Percentiles rank a stretch among this genome's conserved stretches.
Conservation (phyloP, 495 filamentous ascomycete genomes). For the Trichocladium uniseriatum region DNA sequence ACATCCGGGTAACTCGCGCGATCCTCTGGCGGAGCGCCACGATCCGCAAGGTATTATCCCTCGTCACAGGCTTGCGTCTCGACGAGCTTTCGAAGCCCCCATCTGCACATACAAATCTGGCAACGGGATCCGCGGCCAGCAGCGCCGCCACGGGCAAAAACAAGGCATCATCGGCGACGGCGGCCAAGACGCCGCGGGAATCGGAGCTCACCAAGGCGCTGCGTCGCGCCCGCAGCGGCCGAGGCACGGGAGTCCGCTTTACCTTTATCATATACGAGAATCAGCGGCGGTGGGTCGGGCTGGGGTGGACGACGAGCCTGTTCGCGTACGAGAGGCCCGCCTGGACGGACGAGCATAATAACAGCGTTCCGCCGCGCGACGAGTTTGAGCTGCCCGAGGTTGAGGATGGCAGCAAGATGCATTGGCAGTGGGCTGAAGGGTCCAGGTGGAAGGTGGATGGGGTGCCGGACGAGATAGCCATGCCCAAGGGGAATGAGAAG, state of each 20-base stretch:
- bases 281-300: slow-evolving; percentile 86
- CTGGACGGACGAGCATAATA: slow-evolving; percentile 96
- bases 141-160: slow-evolving; percentile 7
- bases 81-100: slow-evolving; percentile 25
- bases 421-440: slow-evolving; percentile 82
- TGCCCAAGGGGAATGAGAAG: slow-evolving; percentile 29
- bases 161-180: background rate
- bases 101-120: background rate
- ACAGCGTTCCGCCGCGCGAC: slow-evolving; percentile 65
- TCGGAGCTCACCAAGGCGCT: slow-evolving; percentile 32
- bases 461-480: slow-evolving; percentile 45
- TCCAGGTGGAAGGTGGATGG: slow-evolving; percentile 87
- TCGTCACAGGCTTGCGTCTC: slow-evolving; percentile 74
- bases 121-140: slow-evolving; percentile 14
- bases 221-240: slow-evolving; percentile 24
- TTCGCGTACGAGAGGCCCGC: slow-evolving; percentile 79
- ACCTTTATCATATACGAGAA: slow-evolving; percentile 97
- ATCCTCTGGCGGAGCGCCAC: slow-evolving; percentile 83
- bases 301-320: slow-evolving; percentile 88
- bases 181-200: slow-evolving; percentile 12
- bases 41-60: slow-evolving; percentile 54
- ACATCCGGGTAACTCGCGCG: slow-evolving; percentile 72
- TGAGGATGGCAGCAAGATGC: slow-evolving; percentile 59
- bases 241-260: slow-evolving; percentile 74
- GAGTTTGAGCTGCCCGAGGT: slow-evolving; percentile 83